phyloP scores from a whole-genome alignment of 2,329 filamentous ascomycete species.

The Myriosclerotinia duriaeana region DNA sequence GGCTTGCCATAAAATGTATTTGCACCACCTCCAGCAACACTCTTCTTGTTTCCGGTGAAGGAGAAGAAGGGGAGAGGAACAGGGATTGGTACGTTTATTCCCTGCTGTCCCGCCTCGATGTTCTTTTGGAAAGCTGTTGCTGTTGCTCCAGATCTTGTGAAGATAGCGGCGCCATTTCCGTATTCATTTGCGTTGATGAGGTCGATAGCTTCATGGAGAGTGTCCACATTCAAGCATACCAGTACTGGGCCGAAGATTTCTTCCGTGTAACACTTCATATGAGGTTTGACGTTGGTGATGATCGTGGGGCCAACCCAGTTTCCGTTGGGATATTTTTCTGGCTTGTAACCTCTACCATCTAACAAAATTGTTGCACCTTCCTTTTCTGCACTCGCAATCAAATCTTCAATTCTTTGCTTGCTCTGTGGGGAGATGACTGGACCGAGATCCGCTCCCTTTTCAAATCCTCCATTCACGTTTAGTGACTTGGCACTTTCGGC shows the following conservation, averaged over 20 bases:
- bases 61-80: slow-evolving; percentile 71
- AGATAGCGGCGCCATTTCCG: slow-evolving; percentile 83
- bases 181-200: slow-evolving; percentile 85
- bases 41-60: slow-evolving; percentile 82
- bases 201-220: slow-evolving; percentile 75
- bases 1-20: slow-evolving; percentile 95
- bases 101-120: slow-evolving; percentile 82
- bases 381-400: slow-evolving; percentile 74
- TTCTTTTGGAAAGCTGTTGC: slow-evolving; percentile 76
- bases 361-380: slow-evolving; percentile 82
- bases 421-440: slow-evolving; percentile 79
- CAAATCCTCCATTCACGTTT: slow-evolving; percentile 77
- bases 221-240: slow-evolving; percentile 75
- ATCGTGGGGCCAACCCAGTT: slow-evolving; percentile 85
- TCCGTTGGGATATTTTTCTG: slow-evolving; percentile 76
- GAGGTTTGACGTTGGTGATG: slow-evolving; percentile 74
- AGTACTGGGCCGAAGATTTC: slow-evolving; percentile 86
- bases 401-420: slow-evolving; percentile 72
- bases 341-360: slow-evolving; percentile 73
- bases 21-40: slow-evolving; percentile 84
- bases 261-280: slow-evolving; percentile 82
- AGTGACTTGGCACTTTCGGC: slow-evolving; percentile 72
- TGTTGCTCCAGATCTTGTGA: slow-evolving; percentile 74
- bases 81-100: slow-evolving; percentile 75
- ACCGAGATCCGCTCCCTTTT: slow-evolving; percentile 74